phyloP scores from a whole-genome alignment of 2,329 filamentous ascomycete species.

The Seiridium unicorne region DNA sequence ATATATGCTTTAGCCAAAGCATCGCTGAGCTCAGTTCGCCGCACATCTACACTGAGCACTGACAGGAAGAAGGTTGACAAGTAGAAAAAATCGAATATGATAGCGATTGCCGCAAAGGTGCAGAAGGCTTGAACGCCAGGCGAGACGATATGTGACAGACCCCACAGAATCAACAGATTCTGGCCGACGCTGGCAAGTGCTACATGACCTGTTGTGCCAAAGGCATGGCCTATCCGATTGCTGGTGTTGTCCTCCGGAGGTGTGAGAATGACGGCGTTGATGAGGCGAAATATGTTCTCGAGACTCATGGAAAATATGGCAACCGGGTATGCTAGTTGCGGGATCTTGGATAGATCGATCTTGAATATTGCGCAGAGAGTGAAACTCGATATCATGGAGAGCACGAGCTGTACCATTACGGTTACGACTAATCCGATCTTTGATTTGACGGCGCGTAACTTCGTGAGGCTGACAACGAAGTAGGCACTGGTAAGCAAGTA shows the following conservation, averaged over 20 bases:
- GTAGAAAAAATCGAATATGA: conserved; percentile 76
- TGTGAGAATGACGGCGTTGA: conserved; percentile 74
- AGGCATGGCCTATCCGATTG: conserved; percentile 68
- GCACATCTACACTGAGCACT: conserved; percentile 76
- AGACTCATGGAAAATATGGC: conserved; percentile 76
- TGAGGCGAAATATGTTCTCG: conserved; percentile 76
- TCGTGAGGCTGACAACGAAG: conserved; percentile 65
- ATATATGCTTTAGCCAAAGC: conserved; percentile 59
- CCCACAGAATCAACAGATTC: conserved; percentile 65
- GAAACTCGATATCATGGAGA: conserved; percentile 76
- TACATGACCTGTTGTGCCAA: conserved; percentile 70
- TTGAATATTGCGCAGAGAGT: conserved; percentile 75
- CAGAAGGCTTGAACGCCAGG: conserved; percentile 74
- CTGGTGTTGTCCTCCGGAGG: conserved; percentile 67
- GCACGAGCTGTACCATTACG: conserved; percentile 66
- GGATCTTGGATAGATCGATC: conserved; percentile 73
- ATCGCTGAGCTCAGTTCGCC: conserved; percentile 72
- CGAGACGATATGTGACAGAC: conserved; percentile 65
- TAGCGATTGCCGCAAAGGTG: conserved; percentile 71
- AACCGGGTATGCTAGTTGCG: conserved; percentile 71
- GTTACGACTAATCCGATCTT: conserved; percentile 70
- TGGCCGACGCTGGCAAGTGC: conserved; percentile 67
- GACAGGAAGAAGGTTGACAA: conserved; percentile 78
- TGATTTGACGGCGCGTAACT: conserved; percentile 73
- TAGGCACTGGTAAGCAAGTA: conserved; percentile 65